A percentile compares a stretch with the other conserved stretches of the same genome.
Evolutionary conservation across 129 eudicot genomes (phyloP).

Genomic region (Daucus carota): DNA sequence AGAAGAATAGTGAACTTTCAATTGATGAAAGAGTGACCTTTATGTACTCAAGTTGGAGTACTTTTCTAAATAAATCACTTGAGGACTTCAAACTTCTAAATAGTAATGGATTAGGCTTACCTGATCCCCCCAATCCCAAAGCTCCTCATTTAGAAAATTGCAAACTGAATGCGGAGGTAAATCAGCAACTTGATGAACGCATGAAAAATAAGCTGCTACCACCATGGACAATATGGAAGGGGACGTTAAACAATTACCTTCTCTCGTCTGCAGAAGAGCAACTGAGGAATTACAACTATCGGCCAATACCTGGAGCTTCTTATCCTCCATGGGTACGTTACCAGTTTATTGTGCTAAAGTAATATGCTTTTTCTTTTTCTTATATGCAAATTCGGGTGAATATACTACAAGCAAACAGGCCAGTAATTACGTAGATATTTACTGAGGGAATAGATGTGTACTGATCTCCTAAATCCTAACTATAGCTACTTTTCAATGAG

Average conservation of each 20-base stretch:
- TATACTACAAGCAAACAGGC: background rate
- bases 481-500: background rate
- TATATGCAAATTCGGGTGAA: background rate
- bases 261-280: conserved; percentile 29
- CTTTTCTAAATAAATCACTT: conserved; percentile 33
- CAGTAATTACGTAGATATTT: background rate
- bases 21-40: conserved; percentile 29
- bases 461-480: background rate
- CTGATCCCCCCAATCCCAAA: conserved; percentile 31
- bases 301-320: conserved; percentile 43
- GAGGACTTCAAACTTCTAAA: conserved; percentile 20
- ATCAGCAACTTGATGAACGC: conserved; percentile 49
- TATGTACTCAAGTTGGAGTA: conserved; percentile 60
- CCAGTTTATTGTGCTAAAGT: background rate
- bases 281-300: conserved; percentile 32
- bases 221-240: conserved; percentile 93
- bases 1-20: conserved; percentile 18
- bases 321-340: conserved; percentile 98
- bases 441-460: background rate
- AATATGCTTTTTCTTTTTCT: background rate
- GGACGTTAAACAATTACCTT: conserved; percentile 46
- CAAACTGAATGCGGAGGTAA: conserved; percentile 37
- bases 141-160: conserved; percentile 93
- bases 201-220: conserved; percentile 47
- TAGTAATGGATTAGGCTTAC: conserved; percentile 6